phyloP scores from a whole-genome alignment of 306 rosid species.

The Rubus idaeus region DNA sequence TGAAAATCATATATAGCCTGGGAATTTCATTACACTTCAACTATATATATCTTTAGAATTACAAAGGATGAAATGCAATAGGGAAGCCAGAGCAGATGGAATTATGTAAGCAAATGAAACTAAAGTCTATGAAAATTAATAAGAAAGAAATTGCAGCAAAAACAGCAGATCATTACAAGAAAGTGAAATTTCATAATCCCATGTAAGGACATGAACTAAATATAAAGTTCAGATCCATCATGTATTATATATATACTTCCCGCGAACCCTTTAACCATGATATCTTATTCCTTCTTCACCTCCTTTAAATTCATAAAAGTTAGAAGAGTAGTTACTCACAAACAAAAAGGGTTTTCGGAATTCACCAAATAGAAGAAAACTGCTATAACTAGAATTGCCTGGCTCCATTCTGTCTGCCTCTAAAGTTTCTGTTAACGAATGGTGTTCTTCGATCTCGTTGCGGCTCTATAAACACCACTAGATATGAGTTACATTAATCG shows the following conservation, averaged over 20 bases:
- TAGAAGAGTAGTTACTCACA: not conserved
- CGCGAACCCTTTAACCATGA: conserved; percentile 8
- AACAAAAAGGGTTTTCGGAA: conserved; percentile 5
- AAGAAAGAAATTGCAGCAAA: not conserved
- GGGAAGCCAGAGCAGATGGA: not conserved
- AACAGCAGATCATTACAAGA: conserved; percentile 2
- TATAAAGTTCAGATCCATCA: conserved; percentile 10
- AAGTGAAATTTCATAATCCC: not conserved
- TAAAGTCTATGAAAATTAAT: not conserved
- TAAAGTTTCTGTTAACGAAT: conserved; percentile 13
- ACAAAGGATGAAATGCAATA: not conserved
- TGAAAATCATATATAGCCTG: conserved; percentile 1
- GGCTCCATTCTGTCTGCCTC: conserved; percentile 82
- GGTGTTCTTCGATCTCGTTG: not conserved
- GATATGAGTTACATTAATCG: conserved; percentile 25
- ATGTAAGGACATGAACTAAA: not conserved
- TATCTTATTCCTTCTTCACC: conserved; percentile 14
- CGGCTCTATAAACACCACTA: conserved; percentile 10
- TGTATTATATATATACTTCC: not conserved
- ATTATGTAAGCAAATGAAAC: not conserved
- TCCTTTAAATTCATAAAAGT: not conserved
- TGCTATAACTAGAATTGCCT: conserved; percentile 50
- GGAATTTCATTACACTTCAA: not conserved
- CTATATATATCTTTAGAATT: not conserved
- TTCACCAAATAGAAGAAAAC: conserved; percentile 16